Percentiles rank a stretch among this genome's conserved stretches.
Conservation (phyloP, 257 asterid species). For the Solanum etuberosum region DNA sequence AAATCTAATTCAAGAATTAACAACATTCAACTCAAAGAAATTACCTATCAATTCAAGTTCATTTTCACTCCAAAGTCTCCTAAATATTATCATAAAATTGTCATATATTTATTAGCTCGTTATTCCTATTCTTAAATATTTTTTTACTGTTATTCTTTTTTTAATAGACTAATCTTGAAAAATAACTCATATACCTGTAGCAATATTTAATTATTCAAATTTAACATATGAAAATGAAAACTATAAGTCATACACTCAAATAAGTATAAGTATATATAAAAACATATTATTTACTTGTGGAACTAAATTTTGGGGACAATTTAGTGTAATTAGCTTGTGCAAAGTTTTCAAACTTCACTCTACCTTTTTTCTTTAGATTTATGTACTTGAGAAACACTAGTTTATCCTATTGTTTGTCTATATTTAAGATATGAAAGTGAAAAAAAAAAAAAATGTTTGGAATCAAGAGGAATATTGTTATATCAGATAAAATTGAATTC, state of each 20-base stretch:
- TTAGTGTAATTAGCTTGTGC: neutral
- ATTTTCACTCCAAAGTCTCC: neutral
- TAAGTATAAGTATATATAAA: too few relatives aligned
- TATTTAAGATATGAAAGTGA: too few relatives aligned
- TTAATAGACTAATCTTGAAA: neutral
- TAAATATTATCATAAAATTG: too few relatives aligned
- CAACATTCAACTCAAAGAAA: neutral
- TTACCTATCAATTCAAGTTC: neutral
- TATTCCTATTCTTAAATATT: too few relatives aligned
- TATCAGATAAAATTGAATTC: too few relatives aligned
- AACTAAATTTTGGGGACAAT: neutral
- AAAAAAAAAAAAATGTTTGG: too few relatives aligned
- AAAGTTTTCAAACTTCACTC: neutral
- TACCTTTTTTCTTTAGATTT: neutral
- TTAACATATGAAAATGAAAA: neutral
- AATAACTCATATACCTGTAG: neutral
- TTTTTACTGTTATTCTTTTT: too few relatives aligned
- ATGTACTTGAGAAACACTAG: neutral
- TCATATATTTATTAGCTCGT: neutral
- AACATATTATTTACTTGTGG: neutral
- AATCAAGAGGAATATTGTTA: too few relatives aligned
- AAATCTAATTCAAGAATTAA: neutral
- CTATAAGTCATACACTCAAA: neutral
- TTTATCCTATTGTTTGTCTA: too few relatives aligned
- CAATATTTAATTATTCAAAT: neutral